phyloP scores from a whole-genome alignment of 2,329 filamentous ascomycete species.

The Neofusicoccum cordaticola region DNA sequence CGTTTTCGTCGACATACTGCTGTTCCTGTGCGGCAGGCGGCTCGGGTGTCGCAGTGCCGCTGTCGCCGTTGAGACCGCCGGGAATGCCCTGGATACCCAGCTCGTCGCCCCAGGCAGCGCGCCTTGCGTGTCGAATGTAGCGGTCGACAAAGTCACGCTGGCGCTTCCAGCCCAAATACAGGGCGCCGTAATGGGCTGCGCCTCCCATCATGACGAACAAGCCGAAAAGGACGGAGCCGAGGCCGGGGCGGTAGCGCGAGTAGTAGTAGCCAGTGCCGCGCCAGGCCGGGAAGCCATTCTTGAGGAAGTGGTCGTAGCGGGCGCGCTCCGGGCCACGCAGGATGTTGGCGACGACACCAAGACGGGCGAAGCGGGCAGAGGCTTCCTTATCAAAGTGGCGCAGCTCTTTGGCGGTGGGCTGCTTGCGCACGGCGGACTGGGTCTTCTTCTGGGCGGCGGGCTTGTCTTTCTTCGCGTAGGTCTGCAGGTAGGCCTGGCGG shows the following conservation, averaged over 20 bases:
- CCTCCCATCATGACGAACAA: conserved; percentile 81
- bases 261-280: conserved; percentile 99
- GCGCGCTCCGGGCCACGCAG: conserved; percentile 76
- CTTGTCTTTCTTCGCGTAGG: conserved; percentile 54
- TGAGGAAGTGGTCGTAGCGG: conserved; percentile 91
- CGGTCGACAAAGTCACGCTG: conserved; percentile 88
- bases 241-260: conserved; percentile 82
- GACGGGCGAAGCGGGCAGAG: conserved; percentile 75
- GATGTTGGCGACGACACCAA: conserved; percentile 82
- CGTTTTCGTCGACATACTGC: conserved; percentile 45
- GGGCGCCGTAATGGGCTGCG: conserved; percentile 78
- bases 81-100: conserved; percentile 65
- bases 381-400: conserved; percentile 77
- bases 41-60: conserved; percentile 40
- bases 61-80: conserved; percentile 52
- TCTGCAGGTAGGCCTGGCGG: conserved; percentile 74
- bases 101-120: conserved; percentile 86
- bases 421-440: conserved; percentile 65
- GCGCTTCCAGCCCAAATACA: conserved; percentile 84
- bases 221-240: conserved; percentile 79
- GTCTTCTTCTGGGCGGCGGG: conserved; percentile 48
- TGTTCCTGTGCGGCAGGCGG: conserved; percentile 25
- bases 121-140: conserved; percentile 85
- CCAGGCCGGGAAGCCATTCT: conserved; percentile 93
- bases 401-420: conserved; percentile 71